Evolutionary conservation across 2,329 filamentous ascomycete genomes (phyloP), one percentile per base, ranked within the genome.

Genomic region (Fusarium keratoplasticum): DNA sequence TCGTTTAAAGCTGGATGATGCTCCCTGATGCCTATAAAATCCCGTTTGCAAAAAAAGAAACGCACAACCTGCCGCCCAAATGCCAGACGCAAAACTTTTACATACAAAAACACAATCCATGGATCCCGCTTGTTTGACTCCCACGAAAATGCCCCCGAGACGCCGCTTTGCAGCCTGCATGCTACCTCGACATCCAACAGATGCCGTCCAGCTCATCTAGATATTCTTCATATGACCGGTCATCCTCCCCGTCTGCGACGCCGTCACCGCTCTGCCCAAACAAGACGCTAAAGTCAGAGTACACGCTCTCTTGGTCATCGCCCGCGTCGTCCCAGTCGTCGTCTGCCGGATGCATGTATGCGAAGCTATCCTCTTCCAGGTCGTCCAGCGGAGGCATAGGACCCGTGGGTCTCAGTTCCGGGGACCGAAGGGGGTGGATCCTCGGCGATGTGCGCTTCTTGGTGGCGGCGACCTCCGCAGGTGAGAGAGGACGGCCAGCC

Each of bases 161-260:
- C 64, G 50, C 57, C 47, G n/a, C 36, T 55, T 22, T 25, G 61
- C 54, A 14, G 31, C 22, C n/a, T 59, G 33, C n/a, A n/a, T n/a
- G 27, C 66, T 77, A 78, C 67, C 77, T 73, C 38, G 75, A 77
- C 69, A 82, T 80, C 82, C 87, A 89, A 8, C 86, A 85, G 69
- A 89, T 88, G 11, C 87, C 88, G 70, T 89, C 88, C 69, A 89
- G 77, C 69, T 89, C 87, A 72, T 89, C 88, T 74, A 89, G 82
- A 75, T 87, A 89, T 74, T 89, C 87, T 76, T 89, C 88, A 64
- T 87, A 87, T 29, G 84, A 86, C 63, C 86, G 81, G 20, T 84
- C 84, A 4, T 84, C 82, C 6, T 81, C 81, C 5, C 74, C 70
- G 29, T 67, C 44, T 29, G 44, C 73, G 5, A 62, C 38, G 22